phyloP scores from a whole-genome alignment of 768 basidiomycete genomes.

The Trametes sanguinea region DNA sequence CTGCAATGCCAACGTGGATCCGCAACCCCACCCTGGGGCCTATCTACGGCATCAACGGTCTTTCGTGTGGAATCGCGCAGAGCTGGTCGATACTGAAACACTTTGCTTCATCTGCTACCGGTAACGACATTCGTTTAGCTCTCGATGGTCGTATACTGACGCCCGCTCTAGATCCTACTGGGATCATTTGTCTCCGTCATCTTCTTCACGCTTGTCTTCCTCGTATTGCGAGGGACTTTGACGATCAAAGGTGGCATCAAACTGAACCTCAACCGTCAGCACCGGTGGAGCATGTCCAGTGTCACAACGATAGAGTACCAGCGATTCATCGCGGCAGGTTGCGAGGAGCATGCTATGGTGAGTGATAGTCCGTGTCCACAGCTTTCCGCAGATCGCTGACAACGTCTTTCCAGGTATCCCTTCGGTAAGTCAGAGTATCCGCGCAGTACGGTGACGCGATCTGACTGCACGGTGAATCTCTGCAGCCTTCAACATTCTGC shows the following conservation, averaged over 20 bases:
- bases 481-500: constrained; percentile 58
- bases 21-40: constrained; percentile 39
- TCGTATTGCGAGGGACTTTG: constrained; percentile 61
- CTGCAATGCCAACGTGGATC: constrained; percentile 24
- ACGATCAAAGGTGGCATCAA: constrained; percentile 52
- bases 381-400: background rate
- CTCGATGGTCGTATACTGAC: background rate
- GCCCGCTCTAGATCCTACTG: constrained; percentile 51
- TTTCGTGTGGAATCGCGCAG: constrained; percentile 53
- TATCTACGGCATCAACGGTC: constrained; percentile 53
- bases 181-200: constrained; percentile 55
- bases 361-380: constrained; percentile 24
- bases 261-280: constrained; percentile 44
- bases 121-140: constrained; percentile 39
- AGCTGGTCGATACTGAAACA: constrained; percentile 45
- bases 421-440: constrained; percentile 44
- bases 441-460: background rate
- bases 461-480: background rate
- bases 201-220: constrained; percentile 62
- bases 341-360: constrained; percentile 74
- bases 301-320: constrained; percentile 50
- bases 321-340: constrained; percentile 60
- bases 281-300: constrained; percentile 19
- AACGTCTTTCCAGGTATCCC: constrained; percentile 50
- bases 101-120: constrained; percentile 62